A percentile compares a stretch with the other conserved stretches of the same genome.
phyloP scores from a whole-genome alignment of 805 yeast species.

The Jamesozyma piceae region DNA sequence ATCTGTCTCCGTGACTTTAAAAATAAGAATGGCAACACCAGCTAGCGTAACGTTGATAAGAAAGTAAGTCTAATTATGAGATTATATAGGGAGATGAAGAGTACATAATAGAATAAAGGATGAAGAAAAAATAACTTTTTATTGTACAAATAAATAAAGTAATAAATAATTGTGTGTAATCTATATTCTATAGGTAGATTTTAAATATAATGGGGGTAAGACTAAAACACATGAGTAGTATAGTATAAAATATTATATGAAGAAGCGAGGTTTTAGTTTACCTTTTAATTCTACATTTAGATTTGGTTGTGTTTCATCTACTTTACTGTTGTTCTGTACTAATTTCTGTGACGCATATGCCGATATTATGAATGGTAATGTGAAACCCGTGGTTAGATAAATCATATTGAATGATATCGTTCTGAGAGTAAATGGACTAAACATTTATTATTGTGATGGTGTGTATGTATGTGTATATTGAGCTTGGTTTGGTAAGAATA shows the following conservation, averaged over 20 bases:
- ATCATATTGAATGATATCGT: background rate
- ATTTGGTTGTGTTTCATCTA: constrained; percentile 1
- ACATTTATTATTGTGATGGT: background rate
- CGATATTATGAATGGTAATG: constrained; percentile 22
- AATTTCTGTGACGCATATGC: constrained; percentile 10
- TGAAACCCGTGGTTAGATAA: constrained; percentile 11
- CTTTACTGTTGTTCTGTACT: constrained; percentile 1
- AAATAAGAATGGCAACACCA: too few relatives aligned
- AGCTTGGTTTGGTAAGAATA: too few relatives aligned
- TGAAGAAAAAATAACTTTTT: too few relatives aligned
- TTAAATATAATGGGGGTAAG: too few relatives aligned
- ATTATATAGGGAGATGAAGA: too few relatives aligned
- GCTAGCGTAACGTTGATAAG: too few relatives aligned
- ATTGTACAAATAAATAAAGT: background rate
- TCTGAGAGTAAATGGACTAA: background rate
- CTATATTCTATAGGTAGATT: too few relatives aligned
- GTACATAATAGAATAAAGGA: too few relatives aligned
- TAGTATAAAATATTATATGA: background rate
- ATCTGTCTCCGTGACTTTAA: too few relatives aligned
- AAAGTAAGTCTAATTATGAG: too few relatives aligned
- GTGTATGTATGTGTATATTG: too few relatives aligned
- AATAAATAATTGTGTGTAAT: background rate
- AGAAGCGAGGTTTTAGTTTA: constrained; percentile 12
- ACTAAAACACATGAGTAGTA: too few relatives aligned
- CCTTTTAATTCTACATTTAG: constrained; percentile 13